Conservation (phyloP, 2,329 filamentous ascomycete genomes). For the Lecanicillium sp. region DNA sequence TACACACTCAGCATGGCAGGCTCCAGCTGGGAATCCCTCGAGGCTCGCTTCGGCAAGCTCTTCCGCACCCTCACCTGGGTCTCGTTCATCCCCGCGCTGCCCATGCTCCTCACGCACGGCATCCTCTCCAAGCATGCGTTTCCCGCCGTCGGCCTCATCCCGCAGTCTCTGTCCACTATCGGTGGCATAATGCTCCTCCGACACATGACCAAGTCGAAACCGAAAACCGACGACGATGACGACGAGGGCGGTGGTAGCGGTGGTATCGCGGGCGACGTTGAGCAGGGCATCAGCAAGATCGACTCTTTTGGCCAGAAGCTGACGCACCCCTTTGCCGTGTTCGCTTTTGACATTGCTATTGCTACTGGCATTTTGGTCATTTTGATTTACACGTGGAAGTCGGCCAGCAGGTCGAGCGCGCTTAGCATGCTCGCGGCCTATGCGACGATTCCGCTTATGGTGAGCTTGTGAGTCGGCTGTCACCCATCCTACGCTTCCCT, state of each 20-base stretch:
- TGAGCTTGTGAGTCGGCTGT: slow-evolving; percentile 31
- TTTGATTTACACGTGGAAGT: slow-evolving; percentile 36
- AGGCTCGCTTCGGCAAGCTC: slow-evolving; percentile 17
- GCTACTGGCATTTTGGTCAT: slow-evolving; percentile 33
- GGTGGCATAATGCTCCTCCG: slow-evolving; percentile 20
- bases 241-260: background rate
- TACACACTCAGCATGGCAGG: background rate
- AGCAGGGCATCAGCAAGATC: slow-evolving; percentile 5
- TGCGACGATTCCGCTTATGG: slow-evolving; percentile 34
- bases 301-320: slow-evolving; percentile 12
- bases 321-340: slow-evolving; percentile 31
- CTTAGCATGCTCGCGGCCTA: slow-evolving; percentile 38
- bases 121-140: slow-evolving; percentile 57
- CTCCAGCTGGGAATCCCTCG: slow-evolving; percentile 11
- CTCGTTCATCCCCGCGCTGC: slow-evolving; percentile 34
- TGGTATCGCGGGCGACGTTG: slow-evolving; percentile 10
- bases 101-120: slow-evolving; percentile 43
- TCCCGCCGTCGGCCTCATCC: slow-evolving; percentile 35
- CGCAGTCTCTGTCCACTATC: slow-evolving; percentile 31
- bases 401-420: slow-evolving; percentile 21
- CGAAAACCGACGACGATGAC: background rate
- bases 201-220: slow-evolving; percentile 3
- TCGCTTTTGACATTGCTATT: slow-evolving; percentile 31
- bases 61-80: slow-evolving; percentile 30
- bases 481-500: slow-evolving; percentile 5